These are phyloP conservation scores for Leptomonas seymouri DNA, from an alignment of 208 protist genomes.

Conservation along the genomic window DNA sequence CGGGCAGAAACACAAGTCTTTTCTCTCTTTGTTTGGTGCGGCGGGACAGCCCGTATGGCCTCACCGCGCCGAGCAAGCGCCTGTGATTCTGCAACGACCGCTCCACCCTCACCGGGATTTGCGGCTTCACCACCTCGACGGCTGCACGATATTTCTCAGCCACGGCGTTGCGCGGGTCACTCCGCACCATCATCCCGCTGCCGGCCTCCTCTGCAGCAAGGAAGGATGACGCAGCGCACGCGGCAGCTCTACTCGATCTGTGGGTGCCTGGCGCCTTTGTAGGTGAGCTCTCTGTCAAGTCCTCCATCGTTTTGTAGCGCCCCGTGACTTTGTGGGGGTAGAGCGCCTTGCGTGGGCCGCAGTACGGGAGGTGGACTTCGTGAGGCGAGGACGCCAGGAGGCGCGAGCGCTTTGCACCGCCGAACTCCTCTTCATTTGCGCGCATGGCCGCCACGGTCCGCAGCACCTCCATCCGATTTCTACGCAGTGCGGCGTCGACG, in stretches of 20 bases:
- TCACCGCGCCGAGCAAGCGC: slow-evolving; percentile 39
- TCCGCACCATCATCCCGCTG: not conserved
- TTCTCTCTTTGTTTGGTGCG: not conserved
- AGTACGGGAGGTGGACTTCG: not conserved
- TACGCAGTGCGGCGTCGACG: slow-evolving; percentile 12
- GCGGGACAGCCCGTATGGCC: slow-evolving; percentile 45
- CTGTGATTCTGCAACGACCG: slow-evolving; percentile 25
- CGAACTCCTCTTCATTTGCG: slow-evolving; percentile 22
- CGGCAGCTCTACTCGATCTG: not conserved
- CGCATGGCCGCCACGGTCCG: slow-evolving; percentile 25
- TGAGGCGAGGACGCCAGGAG: not conserved
- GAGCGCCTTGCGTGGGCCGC: slow-evolving; percentile 14
- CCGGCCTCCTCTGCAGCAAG: not conserved
- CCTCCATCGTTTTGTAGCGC: slow-evolving; percentile 17
- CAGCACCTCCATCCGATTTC: slow-evolving; percentile 25
- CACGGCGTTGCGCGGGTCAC: slow-evolving; percentile 35
- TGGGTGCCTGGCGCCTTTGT: not conserved
- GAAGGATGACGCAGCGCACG: not conserved
- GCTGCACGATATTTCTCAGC: slow-evolving; percentile 27
- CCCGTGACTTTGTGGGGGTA: slow-evolving; percentile 9
- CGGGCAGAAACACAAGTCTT: not conserved
- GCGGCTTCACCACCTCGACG: slow-evolving; percentile 2
- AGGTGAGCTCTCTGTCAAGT: not conserved
- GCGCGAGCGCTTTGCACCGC: not conserved
- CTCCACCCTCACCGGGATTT: slow-evolving; percentile 15